Conservation (phyloP, 176 grass and related monocot genomes). For the Tuctoria greenei region DNA sequence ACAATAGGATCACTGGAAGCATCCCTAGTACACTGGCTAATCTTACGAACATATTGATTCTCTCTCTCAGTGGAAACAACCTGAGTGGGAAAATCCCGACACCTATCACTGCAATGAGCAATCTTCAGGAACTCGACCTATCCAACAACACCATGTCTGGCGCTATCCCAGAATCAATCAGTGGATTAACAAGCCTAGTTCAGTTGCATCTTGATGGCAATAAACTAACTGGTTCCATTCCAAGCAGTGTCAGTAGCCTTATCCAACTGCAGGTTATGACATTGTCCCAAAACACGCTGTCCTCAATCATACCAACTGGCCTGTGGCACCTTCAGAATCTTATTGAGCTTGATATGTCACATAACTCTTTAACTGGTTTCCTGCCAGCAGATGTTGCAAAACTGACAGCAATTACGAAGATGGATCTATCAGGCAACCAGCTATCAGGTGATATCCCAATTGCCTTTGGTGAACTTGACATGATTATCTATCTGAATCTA, state of each 20-base stretch:
- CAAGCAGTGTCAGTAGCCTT: constrained; percentile 18
- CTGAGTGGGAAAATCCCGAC: constrained; percentile 36
- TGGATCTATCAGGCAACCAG: constrained; percentile 44
- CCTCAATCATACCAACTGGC: constrained; percentile 38
- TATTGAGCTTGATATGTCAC: constrained; percentile 38
- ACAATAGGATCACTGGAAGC: constrained; percentile 30
- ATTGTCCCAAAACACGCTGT: constrained; percentile 34
- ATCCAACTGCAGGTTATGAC: constrained; percentile 33
- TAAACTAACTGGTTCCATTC: constrained; percentile 33
- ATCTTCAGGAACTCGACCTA: constrained; percentile 40
- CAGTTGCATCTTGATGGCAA: constrained; percentile 34
- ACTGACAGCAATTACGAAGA: constrained; percentile 21
- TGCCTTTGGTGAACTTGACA: constrained; percentile 33
- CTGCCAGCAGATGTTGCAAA: constrained; percentile 28
- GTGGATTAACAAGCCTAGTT: constrained; percentile 28
- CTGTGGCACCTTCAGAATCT: constrained; percentile 40
- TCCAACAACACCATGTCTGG: constrained; percentile 38
- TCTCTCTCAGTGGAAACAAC: constrained; percentile 40
- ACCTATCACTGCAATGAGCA: constrained; percentile 14
- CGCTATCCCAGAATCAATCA: constrained; percentile 33
- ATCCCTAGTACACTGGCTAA: constrained; percentile 36
- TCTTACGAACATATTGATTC: constrained; percentile 19
- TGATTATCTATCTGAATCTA: constrained; percentile 40
- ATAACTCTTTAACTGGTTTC: constrained; percentile 35
- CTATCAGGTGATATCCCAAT: constrained; percentile 41